These are phyloP conservation scores for Conticribra weissflogii DNA, from an alignment of 108 stramenopile genomes.

Conservation along the genomic window DNA sequence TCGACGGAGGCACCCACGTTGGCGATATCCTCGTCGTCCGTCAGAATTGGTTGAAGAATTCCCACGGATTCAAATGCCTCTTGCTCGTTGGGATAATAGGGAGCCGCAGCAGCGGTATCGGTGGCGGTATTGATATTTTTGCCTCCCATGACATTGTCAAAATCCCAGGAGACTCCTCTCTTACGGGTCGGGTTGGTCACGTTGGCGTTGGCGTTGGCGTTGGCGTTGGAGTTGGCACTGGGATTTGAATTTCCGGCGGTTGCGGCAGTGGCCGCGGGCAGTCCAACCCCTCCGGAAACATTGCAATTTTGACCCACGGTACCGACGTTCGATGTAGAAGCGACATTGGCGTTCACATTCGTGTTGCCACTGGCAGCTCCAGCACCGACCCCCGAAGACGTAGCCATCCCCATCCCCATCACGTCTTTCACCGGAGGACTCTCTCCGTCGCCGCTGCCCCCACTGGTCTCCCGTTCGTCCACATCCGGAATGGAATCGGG, in stretches of 20 bases:
- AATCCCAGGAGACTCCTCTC: conserved; percentile 44
- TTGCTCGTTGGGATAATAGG: no score
- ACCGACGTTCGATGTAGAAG: no score
- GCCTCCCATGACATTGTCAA: conserved; percentile 6
- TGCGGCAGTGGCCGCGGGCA: background rate
- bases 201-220: background rate
- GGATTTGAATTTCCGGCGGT: background rate
- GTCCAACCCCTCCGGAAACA: background rate
- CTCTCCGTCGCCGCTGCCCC: background rate
- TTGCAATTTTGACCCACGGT: no score
- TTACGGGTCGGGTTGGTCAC: background rate
- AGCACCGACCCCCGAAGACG: background rate
- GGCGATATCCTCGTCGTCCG: conserved; percentile 11
- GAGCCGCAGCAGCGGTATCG: no score
- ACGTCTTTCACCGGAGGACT: background rate
- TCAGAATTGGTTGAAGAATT: conserved; percentile 37
- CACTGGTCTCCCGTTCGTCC: background rate
- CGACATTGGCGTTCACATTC: no score
- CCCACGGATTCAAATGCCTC: conserved; percentile 37
- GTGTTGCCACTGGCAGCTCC: background rate
- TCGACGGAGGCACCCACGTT: background rate
- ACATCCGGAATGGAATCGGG: conserved; percentile 31
- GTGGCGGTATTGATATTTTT: no score
- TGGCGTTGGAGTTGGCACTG: background rate
- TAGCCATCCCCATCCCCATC: background rate